phyloP scores from a whole-genome alignment of 1,284 basidiomycete genomes.

The Leccinum pachyderme region DNA sequence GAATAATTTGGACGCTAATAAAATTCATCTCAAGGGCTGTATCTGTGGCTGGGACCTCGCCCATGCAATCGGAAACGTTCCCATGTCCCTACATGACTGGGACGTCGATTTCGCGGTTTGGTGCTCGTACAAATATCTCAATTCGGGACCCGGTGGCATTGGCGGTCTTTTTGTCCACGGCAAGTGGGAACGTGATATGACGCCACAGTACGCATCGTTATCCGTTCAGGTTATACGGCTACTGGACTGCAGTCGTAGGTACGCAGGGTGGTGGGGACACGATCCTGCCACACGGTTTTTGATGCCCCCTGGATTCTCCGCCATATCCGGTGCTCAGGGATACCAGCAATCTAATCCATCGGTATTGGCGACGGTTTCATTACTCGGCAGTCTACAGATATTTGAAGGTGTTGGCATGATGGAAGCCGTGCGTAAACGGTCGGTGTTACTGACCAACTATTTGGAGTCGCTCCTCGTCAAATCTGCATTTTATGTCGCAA shows the following conservation, averaged over 20 bases:
- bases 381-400: constrained; percentile 80
- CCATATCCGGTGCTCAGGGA: constrained; percentile 88
- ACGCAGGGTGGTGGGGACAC: constrained; percentile 98
- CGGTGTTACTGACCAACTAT: constrained; percentile 65
- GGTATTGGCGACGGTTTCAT: constrained; percentile 73
- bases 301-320: constrained; percentile 84
- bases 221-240: constrained; percentile 13
- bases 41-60: constrained; percentile 96
- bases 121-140: constrained; percentile 98
- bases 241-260: constrained; percentile 44
- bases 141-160: constrained; percentile 93
- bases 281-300: constrained; percentile 83
- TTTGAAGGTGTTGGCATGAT: constrained; percentile 80
- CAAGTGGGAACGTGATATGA: constrained; percentile 63
- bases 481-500: constrained; percentile 61
- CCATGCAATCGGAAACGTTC: constrained; percentile 93
- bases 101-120: constrained; percentile 95
- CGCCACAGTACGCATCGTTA: constrained; percentile 51
- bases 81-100: constrained; percentile 90
- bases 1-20: constrained; percentile 15
- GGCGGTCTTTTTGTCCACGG: constrained; percentile 91
- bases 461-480: constrained; percentile 64
- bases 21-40: constrained; percentile 61
- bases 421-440: constrained; percentile 64
- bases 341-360: constrained; percentile 96